phyloP scores from a whole-genome alignment of 768 basidiomycete genomes.

The Rossbeevera mucosa region DNA sequence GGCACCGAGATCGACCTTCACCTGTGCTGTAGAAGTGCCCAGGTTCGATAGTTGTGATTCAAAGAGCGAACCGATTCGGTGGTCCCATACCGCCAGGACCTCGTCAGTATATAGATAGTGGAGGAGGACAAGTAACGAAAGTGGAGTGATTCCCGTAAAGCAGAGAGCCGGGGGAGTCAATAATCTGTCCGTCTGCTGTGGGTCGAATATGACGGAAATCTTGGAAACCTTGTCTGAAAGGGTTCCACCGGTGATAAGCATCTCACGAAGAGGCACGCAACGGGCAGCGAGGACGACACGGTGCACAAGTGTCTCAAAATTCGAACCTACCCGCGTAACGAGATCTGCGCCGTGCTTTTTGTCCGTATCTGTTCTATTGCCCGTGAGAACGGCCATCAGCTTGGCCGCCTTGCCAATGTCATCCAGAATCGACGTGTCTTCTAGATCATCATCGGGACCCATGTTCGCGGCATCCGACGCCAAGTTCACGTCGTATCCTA shows the following conservation, averaged over 20 bases:
- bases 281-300: constrained; percentile 61
- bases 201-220: constrained; percentile 28
- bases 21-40: constrained; percentile 39
- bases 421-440: constrained; percentile 33
- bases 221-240: constrained; percentile 28
- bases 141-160: constrained; percentile 54
- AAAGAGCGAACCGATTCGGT: constrained; percentile 49
- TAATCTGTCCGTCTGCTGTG: not conserved
- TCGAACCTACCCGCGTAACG: constrained; percentile 42
- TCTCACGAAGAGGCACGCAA: constrained; percentile 39
- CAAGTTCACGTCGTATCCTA: not conserved
- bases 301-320: constrained; percentile 57
- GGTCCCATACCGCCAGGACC: constrained; percentile 80
- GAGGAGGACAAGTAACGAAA: constrained; percentile 71
- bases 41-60: constrained; percentile 36
- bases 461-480: not conserved
- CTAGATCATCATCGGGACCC: constrained; percentile 34
- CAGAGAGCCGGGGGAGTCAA: constrained; percentile 11
- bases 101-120: constrained; percentile 88
- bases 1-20: constrained; percentile 60
- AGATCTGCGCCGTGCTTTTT: constrained; percentile 61
- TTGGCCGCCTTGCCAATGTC: constrained; percentile 34
- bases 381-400: constrained; percentile 14
- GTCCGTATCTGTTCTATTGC: not conserved
- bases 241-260: constrained; percentile 36